Percentiles rank a stretch among this genome's conserved stretches.
Evolutionary conservation across 2,329 filamentous ascomycete species (phyloP).

Genomic region (Epichloe festucae): DNA sequence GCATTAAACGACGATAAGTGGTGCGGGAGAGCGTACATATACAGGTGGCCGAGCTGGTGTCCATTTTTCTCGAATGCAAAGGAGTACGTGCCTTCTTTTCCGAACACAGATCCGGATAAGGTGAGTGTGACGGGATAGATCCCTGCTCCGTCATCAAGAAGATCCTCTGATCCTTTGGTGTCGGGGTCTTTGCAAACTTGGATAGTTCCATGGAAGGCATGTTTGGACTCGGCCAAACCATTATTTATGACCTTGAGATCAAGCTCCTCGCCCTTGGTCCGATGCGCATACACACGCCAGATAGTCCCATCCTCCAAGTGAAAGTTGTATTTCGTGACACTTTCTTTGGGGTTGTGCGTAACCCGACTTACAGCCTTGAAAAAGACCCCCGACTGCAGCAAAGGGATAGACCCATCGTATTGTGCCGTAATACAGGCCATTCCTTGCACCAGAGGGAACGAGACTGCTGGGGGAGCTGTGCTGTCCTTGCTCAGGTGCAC

Average conservation of each 20-base stretch:
- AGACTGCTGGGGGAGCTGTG: constrained; percentile 48
- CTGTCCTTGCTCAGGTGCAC: constrained; percentile 49
- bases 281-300: constrained; percentile 73
- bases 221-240: constrained; percentile 48
- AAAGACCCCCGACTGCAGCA: constrained; percentile 61
- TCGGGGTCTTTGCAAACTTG: constrained; percentile 71
- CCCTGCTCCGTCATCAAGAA: constrained; percentile 66
- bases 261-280: constrained; percentile 44
- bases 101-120: constrained; percentile 49
- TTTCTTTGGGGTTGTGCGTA: constrained; percentile 42
- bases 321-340: constrained; percentile 65
- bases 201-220: constrained; percentile 61
- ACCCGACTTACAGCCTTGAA: constrained; percentile 55
- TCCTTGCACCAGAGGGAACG: constrained; percentile 76
- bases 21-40: constrained; percentile 85
- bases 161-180: constrained; percentile 39
- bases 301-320: constrained; percentile 55
- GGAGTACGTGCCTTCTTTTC: constrained; percentile 54
- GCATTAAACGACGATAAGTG: constrained; percentile 64
- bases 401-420: constrained; percentile 57
- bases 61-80: constrained; percentile 65
- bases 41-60: constrained; percentile 41
- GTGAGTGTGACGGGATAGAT: constrained; percentile 55
- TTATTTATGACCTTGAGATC: constrained; percentile 57
- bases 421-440: constrained; percentile 76